Evolutionary conservation across 2,329 filamentous ascomycete species (phyloP).

Genomic region (Cladosporium sp.): DNA sequence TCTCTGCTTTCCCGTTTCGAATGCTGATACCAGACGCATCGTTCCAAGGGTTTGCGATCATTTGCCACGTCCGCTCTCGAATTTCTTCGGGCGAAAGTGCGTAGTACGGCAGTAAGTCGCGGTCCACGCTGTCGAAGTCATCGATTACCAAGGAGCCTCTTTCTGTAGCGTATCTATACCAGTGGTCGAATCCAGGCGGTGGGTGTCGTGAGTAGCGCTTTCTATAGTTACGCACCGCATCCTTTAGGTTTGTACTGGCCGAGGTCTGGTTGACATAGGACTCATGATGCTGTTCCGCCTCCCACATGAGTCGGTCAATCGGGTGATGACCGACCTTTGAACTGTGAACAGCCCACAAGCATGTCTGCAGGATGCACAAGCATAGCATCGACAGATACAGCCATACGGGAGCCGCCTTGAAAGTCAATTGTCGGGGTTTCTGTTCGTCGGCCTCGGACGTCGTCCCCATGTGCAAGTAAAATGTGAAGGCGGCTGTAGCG

Average conservation of each 20-base stretch:
- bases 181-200: conserved; percentile 57
- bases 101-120: conserved; percentile 54
- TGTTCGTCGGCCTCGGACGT: conserved; percentile 10
- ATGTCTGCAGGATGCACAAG: conserved; percentile 40
- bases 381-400: conserved; percentile 37
- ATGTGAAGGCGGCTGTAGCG: conserved; percentile 28
- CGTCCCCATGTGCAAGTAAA: conserved; percentile 25
- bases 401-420: conserved; percentile 23
- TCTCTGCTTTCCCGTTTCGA: conserved; percentile 48
- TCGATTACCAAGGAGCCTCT: conserved; percentile 54
- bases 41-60: conserved; percentile 52
- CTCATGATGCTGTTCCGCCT: conserved; percentile 47
- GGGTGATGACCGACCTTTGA: conserved; percentile 46
- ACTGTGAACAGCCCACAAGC: conserved; percentile 39
- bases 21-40: conserved; percentile 55
- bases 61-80: conserved; percentile 48
- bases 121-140: conserved; percentile 57
- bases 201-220: conserved; percentile 51
- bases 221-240: conserved; percentile 50
- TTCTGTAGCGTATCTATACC: conserved; percentile 54
- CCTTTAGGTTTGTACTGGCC: conserved; percentile 43
- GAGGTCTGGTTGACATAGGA: conserved; percentile 46
- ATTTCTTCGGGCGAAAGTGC: conserved; percentile 49
- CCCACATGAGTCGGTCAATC: conserved; percentile 52
- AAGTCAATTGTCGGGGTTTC: conserved; percentile 2